A percentile compares a stretch with the other conserved stretches of the same genome.
Evolutionary conservation across 2,329 filamentous ascomycete species (phyloP).

Genomic region (Calonectria crousiana): DNA sequence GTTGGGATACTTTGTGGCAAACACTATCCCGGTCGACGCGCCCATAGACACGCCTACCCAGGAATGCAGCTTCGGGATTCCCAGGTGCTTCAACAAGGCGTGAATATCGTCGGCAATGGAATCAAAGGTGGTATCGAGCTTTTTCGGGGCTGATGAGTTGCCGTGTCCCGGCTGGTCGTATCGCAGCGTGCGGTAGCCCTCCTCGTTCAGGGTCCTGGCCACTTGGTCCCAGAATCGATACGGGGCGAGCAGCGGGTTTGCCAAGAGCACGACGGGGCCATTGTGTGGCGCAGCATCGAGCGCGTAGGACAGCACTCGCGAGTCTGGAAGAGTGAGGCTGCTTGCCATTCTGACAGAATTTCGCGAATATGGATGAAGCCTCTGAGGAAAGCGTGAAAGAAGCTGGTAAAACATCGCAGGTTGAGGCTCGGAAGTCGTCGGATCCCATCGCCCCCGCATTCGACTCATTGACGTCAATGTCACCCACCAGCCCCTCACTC

Average conservation of each 20-base stretch:
- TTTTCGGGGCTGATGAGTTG: conserved; percentile 48
- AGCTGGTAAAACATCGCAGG: background rate
- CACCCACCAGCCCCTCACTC: background rate
- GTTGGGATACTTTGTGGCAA: conserved; percentile 53
- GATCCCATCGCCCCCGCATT: background rate
- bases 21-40: conserved; percentile 54
- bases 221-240: conserved; percentile 55
- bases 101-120: conserved; percentile 53
- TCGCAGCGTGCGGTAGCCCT: conserved; percentile 55
- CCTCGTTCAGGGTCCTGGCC: conserved; percentile 47
- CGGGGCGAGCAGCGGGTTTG: conserved; percentile 54
- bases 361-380: background rate
- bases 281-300: conserved; percentile 38
- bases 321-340: conserved; percentile 42
- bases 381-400: background rate
- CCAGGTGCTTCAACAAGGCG: conserved; percentile 49
- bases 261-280: conserved; percentile 51
- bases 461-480: background rate
- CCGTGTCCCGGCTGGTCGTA: conserved; percentile 60
- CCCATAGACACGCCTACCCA: conserved; percentile 63
- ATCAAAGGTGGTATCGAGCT: conserved; percentile 53
- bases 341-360: conserved; percentile 33
- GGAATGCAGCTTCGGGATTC: conserved; percentile 48
- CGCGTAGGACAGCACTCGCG: conserved; percentile 45
- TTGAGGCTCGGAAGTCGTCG: background rate